Evolutionary conservation across 371 early-diverging fungal genomes (phyloP).

Genomic region (Mucor irregularis): DNA sequence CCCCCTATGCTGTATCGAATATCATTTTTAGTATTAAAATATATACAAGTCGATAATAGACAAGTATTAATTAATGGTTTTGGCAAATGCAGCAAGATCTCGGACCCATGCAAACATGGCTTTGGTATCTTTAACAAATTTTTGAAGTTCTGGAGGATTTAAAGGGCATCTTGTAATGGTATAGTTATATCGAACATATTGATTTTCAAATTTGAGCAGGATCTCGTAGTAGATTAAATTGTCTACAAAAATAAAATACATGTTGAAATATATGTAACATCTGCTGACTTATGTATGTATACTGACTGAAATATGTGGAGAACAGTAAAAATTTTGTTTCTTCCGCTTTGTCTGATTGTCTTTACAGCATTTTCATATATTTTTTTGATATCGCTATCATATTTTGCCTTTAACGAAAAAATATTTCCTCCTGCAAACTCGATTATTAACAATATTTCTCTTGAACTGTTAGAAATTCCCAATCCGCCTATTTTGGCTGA

Average conservation of each 20-base stretch:
- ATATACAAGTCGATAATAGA: no score
- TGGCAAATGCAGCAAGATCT: conserved; percentile 20
- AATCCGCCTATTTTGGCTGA: conserved; percentile 13
- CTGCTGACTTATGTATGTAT: conserved; percentile 7
- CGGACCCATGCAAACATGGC: conserved; percentile 17
- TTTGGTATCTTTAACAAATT: conserved; percentile 21
- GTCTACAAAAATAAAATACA: conserved; percentile 17
- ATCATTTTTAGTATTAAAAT: no score
- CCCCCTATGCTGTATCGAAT: no score
- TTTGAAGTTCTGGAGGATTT: conserved; percentile 13
- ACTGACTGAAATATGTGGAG: conserved; percentile 12
- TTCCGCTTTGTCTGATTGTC: conserved; percentile 14
- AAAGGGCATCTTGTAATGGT: conserved; percentile 15
- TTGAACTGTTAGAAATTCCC: conserved; percentile 2
- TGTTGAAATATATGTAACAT: conserved; percentile 12
- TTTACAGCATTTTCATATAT: conserved; percentile 13
- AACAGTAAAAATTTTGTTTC: conserved; percentile 17
- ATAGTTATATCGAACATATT: conserved; percentile 21
- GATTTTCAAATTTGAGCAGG: conserved; percentile 16
- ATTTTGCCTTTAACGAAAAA: conserved; percentile 14
- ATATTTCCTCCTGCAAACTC: conserved; percentile 14
- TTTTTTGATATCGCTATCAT: conserved; percentile 8
- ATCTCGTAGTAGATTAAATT: conserved; percentile 14
- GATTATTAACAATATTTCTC: conserved; percentile 10
- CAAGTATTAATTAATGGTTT: conserved; percentile 12